These are phyloP conservation scores for Wickerhamiella nectarea DNA, from an alignment of 805 yeast species.

Conservation along the genomic window DNA sequence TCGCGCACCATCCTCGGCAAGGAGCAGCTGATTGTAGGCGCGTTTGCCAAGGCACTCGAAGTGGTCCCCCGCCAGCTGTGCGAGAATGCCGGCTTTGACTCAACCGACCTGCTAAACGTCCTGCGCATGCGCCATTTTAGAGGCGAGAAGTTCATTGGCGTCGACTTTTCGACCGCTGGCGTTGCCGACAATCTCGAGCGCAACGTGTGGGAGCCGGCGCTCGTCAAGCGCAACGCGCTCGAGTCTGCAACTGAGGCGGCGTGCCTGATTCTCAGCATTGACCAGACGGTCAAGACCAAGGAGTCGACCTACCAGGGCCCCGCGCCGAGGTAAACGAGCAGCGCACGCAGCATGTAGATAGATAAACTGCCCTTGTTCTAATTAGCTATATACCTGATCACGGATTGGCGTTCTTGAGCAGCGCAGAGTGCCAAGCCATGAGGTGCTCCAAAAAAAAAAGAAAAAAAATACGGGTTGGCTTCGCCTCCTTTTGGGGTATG, in stretches of 20 bases:
- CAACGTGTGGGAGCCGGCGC: conserved; percentile 96
- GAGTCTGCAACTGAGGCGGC: conserved; percentile 97
- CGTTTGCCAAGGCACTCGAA: conserved; percentile 89
- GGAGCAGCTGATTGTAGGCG: conserved; percentile 83
- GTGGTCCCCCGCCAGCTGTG: conserved; percentile 94
- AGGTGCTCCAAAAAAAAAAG: too few species aligned
- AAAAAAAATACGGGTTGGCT: too few species aligned
- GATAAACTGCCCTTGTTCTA: too few species aligned
- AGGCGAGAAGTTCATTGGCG: conserved; percentile 85
- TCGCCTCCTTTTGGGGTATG: too few species aligned
- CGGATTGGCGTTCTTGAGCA: too few species aligned
- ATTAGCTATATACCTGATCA: too few species aligned
- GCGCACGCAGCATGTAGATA: too few species aligned
- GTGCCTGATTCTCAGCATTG: conserved; percentile 80
- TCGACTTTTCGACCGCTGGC: conserved; percentile 71
- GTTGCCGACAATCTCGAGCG: conserved; percentile 72
- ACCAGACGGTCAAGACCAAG: conserved; percentile 50
- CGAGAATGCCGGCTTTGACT: conserved; percentile 98
- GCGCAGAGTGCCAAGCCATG: too few species aligned
- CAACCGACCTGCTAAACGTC: conserved; percentile 83
- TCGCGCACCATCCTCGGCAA: conserved; percentile 86
- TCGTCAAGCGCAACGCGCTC: conserved; percentile 86
- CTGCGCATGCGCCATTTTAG: conserved; percentile 88
- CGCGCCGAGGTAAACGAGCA: background rate
- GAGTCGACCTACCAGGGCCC: conserved; percentile 2